Evolutionary conservation across 305 asterid species (phyloP), one percentile per base, ranked within the genome.

Genomic region (Fraxinus sp.): DNA sequence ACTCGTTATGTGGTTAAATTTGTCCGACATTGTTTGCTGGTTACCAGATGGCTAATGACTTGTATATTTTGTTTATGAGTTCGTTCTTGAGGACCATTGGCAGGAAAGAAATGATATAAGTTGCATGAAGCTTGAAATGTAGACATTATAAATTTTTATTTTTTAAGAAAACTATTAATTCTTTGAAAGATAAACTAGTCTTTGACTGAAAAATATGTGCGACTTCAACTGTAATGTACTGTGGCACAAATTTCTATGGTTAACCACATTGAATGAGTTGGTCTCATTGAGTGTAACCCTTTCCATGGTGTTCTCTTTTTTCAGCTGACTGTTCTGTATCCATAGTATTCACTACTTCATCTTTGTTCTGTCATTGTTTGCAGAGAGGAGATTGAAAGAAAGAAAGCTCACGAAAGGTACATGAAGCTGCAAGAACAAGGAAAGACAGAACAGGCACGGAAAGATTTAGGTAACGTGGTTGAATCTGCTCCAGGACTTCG

Each of bases 351-450:
- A 68, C 22, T 28, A 28, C 37, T 68, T 68, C 0, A 26, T n/a
- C 55, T 28, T 83, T 77, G 7, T 57, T 73, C 77, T 84, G 24
- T 68, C 74, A 11, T 84, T 76, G 88, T 66, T 64, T 37, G 66
- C 81, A 95, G 99, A 86, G 99, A 95, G 90, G 99, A 94, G 93
- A 90, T 95, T 81, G 99, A 95, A 88, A 95, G 78, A 84, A 98
- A 94, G 87, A 85, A 83, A 85, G 95, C 99, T 66, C 99, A 94
- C 81, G 99, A 95, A 81, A 90, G 98, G 90, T 94, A 93, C 85
- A 95, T 95, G 99, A 91, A 82, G 93, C 92, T 95, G 83, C 99
- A 94, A 90, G 99, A 95, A 86, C 98, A 95, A 90, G 99, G 99
- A 77, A 95, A 95, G 89, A 95, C 99, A 4, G 99, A 95, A 0